These are phyloP conservation scores for Cercospora sp. DNA, from an alignment of 2,329 filamentous ascomycete genomes.

Conservation along the genomic window DNA sequence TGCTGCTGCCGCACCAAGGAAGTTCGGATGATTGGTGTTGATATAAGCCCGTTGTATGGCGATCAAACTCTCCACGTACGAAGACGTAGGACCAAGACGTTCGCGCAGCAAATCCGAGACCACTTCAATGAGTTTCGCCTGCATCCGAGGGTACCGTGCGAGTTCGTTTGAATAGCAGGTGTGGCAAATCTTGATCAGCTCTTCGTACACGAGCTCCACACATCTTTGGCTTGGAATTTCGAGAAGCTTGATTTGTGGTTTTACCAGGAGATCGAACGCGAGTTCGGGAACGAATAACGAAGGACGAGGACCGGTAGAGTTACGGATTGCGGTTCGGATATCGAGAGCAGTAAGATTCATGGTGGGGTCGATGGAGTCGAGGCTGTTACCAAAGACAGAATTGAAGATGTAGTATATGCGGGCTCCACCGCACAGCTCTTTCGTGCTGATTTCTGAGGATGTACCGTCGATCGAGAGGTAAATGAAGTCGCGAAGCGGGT, in stretches of 20 bases:
- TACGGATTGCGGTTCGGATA: slow-evolving; percentile 94
- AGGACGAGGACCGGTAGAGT: slow-evolving; percentile 92
- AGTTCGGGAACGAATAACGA: slow-evolving; percentile 97
- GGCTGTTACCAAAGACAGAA: slow-evolving; percentile 93
- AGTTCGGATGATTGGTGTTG: slow-evolving; percentile 99
- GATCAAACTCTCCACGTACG: slow-evolving; percentile 93
- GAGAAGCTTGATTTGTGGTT: slow-evolving; percentile 96
- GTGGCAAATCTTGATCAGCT: slow-evolving; percentile 98
- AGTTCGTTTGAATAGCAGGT: slow-evolving; percentile 96
- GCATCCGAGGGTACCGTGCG: slow-evolving; percentile 84
- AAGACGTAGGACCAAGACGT: slow-evolving; percentile 82
- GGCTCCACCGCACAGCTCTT: slow-evolving; percentile 91
- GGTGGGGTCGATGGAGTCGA: slow-evolving; percentile 95
- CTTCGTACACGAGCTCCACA: slow-evolving; percentile 96
- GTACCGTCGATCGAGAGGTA: slow-evolving; percentile 99
- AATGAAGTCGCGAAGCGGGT: slow-evolving; percentile 97
- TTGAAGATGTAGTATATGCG: slow-evolving; percentile 99
- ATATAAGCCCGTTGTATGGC: slow-evolving; percentile 98
- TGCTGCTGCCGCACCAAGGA: slow-evolving; percentile 90
- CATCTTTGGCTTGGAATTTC: slow-evolving; percentile 94
- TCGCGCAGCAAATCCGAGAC: slow-evolving; percentile 94
- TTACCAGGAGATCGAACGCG: slow-evolving; percentile 95
- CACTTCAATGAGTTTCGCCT: slow-evolving; percentile 96
- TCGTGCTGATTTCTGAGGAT: slow-evolving; percentile 96
- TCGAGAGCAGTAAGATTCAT: slow-evolving; percentile 92